Base-by-base conservation (phyloP, 225 moss, liverwort and hornwort species). In the Marchantia paleacea region DNA sequence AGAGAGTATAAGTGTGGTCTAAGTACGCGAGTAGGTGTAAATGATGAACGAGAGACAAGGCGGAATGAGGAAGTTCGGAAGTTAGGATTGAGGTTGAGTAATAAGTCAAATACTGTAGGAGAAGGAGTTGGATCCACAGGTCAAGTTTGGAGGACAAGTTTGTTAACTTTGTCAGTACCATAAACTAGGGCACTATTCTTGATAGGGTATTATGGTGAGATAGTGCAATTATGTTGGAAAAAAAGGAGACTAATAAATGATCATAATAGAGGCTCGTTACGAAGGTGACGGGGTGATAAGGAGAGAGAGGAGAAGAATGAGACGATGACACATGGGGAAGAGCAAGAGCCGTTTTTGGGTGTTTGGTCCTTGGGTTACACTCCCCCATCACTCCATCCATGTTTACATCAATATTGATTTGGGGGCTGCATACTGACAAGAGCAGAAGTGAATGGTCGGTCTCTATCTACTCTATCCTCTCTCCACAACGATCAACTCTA, bases 321-420 rank as follows among this genome's bases (percentile, higher is more conserved):
- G 4, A 4, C 3, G 65, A 65, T 65, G 26, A 65, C 25, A 18
- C 29, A 30, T 26, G 26, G 47, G 72, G 72, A 72, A 72, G 72
- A 50, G 72, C 72, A 72, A 48, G 29, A 51, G 72, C 48, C 72
- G 72, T 50, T 72, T 72, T 29, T 50, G 72, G 47, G 72, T 72
- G 48, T 72, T 72, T 72, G 72, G 72, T 72, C 39, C 72, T 72
- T 72, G 48, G 72, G 72, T 72, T 67, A 67, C 67, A 67, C 67
- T 67, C 26, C 67, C 29, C 63, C 63, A n/a, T 39, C 39, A 39
- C 8, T 63, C 63, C 18, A 63, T 10, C 63, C 63, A 63, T 63
- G 63, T 63, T 20, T 63, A 63, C 63, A 19, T 20, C 65, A 20
- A 69, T 39, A 29, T 69, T 30, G 26, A 39, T 29, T 69, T 31